Evolutionary conservation across 768 basidiomycete genomes (phyloP), one percentile per base, ranked within the genome.

Genomic region (Asterophora lycoperdoides): DNA sequence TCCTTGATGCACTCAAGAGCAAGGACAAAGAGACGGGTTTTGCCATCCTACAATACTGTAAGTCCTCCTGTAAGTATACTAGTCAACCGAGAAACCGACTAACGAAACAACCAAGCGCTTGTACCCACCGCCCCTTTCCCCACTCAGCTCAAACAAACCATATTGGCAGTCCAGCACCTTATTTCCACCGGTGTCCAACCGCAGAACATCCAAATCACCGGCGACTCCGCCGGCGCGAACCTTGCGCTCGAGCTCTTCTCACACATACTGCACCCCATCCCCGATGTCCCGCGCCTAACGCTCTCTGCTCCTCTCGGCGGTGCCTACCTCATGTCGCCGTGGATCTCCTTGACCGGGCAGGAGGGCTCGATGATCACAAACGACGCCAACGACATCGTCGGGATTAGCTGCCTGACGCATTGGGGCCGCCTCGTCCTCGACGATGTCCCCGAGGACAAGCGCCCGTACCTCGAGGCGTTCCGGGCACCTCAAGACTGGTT

Each of bases 171-270:
- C 10, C 52, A 67, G 17, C 65, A 65, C 46, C 56, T 70, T 15
- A 17, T 64, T 1, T 59, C 59, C 0, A 52, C 46, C 1, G 67
- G 66, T 2, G 57, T 68, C 1, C 44, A 56, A 5, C 64, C 65
- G 0, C 44, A 50, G 33, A 60, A 65, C 23, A 55, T 70, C 19
- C 56, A 64, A 39, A 35, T 70, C 2, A 56, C 59, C 1, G 65
- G 66, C 3, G 68, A 70, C 34, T 70, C 69, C 6, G 69, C 69
- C 8, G 68, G 68, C 10, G 68, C 49, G 2, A 62, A 65, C 43
- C 61, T 70, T 36, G 52, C 60, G 8, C 51, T 64, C 14, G 57
- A 62, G 45, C 41, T 66, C 32, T 34, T 68, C 14, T 62, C 64
- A 1, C 62, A 67, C 44, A 56, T 64, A 13, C 62, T 68, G 4